Evolutionary conservation across 352 stramenopile genomes (phyloP), one percentile per base, ranked within the genome.

Genomic region (Phytopythium chamaehyphon): DNA sequence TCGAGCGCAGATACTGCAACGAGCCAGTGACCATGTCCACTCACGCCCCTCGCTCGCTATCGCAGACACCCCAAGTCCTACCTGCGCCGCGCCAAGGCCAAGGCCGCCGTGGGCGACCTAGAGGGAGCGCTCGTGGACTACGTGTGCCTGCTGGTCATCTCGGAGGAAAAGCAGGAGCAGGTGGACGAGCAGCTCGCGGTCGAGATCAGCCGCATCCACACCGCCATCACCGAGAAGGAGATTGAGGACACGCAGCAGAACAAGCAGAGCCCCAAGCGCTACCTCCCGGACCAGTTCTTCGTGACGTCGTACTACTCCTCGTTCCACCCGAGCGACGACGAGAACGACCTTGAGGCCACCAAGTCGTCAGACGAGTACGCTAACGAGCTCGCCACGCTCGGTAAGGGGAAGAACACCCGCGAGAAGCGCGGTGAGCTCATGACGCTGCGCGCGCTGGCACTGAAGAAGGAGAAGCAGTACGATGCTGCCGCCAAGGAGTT

Each of bases 271-370:
- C 64, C 69, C 19, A 62, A 74, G 43, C 75, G 76, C 0, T 88
- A 78, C 58, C 56, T 91, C 49, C 81, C 81, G 2, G 77, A 89
- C 58, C 68, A 86, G 58, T 91, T 89, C 60, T 91, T 91, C 62
- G 81, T 91, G 46, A 88, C 77, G 36, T 91, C 81, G 47, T 91
- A 91, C 67, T 91, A 86, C 63, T 89, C 77, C n/a, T 91, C 81
- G 23, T 91, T 91, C 67, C 81, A 91, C 59, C 61, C 71, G 33
- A 83, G 71, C 54, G 81, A 91, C 62, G 81, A 88, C 50, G 76
- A 91, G 55, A 89, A 75, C 53, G 78, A 89, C 36, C 36, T 89
- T 18, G 54, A 67, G 28, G 73, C 70, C 0, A 65, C 84, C 16
- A 79, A 87, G 57, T 72, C 69, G 10, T 71, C 69, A 1, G 64